A percentile compares a stretch with the other conserved stretches of the same genome.
phyloP scores from a whole-genome alignment of 2,329 filamentous ascomycete genomes.

The Nemania serpens region DNA sequence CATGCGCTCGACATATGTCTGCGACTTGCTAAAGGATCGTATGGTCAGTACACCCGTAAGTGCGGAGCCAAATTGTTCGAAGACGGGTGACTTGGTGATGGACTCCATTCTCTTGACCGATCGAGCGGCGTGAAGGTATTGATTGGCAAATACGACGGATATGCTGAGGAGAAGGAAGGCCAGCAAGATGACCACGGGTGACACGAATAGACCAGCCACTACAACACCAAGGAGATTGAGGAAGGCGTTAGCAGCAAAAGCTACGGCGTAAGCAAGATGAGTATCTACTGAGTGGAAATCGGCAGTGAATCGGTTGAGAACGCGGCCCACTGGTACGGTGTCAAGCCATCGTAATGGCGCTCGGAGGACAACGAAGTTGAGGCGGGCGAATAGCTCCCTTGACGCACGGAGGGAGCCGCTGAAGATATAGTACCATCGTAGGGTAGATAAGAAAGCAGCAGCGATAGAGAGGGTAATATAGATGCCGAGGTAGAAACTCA shows the following conservation, averaged over 20 bases:
- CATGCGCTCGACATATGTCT: constrained; percentile 72
- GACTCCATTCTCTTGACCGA: constrained; percentile 80
- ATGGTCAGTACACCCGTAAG: constrained; percentile 76
- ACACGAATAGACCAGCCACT: constrained; percentile 69
- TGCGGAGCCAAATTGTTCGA: constrained; percentile 77
- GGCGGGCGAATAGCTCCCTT: constrained; percentile 67
- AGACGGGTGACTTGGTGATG: constrained; percentile 76
- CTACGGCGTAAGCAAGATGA: constrained; percentile 65
- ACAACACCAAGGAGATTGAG: constrained; percentile 69
- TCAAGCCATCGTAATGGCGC: constrained; percentile 81
- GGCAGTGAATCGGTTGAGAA: constrained; percentile 77
- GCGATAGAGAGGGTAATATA: constrained; percentile 66
- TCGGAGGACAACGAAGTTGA: constrained; percentile 69
- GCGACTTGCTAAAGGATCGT: constrained; percentile 71
- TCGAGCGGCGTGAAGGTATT: constrained; percentile 72
- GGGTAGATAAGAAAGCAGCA: constrained; percentile 62
- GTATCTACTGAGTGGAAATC: constrained; percentile 78
- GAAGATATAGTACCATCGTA: constrained; percentile 68
- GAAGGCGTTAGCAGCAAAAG: constrained; percentile 62
- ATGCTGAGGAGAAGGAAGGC: constrained; percentile 62
- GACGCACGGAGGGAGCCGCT: constrained; percentile 70
- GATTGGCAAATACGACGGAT: constrained; percentile 61
- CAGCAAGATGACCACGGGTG: constrained; percentile 66
- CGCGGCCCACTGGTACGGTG: constrained; percentile 75
- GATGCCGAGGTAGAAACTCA: constrained; percentile 69